These are phyloP conservation scores for Saposhnikovia divaricata DNA, from an alignment of 129 eudicot genomes.

Conservation along the genomic window DNA sequence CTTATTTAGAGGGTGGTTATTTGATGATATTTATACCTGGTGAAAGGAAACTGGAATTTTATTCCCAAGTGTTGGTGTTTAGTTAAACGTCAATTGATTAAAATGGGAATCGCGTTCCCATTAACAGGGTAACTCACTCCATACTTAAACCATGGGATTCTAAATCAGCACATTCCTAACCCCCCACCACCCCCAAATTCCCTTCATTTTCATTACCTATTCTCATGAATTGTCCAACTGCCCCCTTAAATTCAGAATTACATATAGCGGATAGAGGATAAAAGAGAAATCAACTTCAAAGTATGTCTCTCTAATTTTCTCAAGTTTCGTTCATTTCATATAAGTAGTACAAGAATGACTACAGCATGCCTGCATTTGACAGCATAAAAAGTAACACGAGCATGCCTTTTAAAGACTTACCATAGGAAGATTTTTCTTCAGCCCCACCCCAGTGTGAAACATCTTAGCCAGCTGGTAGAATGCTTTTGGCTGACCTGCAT, in stretches of 20 bases:
- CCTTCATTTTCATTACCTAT: neutral
- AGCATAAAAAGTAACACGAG: neutral
- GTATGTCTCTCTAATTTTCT: neutral
- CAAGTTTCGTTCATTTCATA: too few species aligned
- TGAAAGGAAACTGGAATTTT: too few species aligned
- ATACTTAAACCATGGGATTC: neutral
- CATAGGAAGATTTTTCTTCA: slow-evolving; percentile 78
- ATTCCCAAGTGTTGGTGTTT: neutral
- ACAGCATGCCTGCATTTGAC: neutral
- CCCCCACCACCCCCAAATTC: neutral
- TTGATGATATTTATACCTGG: neutral
- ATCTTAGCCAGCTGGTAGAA: slow-evolving; percentile 91
- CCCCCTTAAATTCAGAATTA: neutral
- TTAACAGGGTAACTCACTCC: neutral
- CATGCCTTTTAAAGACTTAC: slow-evolving; percentile 25
- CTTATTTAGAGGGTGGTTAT: neutral
- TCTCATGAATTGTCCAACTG: neutral
- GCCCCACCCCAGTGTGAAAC: slow-evolving; percentile 93
- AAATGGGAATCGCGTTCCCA: neutral
- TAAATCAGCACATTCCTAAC: neutral
- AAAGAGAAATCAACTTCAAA: neutral
- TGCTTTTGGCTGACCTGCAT: slow-evolving; percentile 94
- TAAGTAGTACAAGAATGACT: neutral
- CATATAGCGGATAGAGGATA: neutral
- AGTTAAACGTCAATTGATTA: neutral